Evolutionary conservation across 2,329 filamentous ascomycete species (phyloP).

Genomic region (Penicillium capsulatum): DNA sequence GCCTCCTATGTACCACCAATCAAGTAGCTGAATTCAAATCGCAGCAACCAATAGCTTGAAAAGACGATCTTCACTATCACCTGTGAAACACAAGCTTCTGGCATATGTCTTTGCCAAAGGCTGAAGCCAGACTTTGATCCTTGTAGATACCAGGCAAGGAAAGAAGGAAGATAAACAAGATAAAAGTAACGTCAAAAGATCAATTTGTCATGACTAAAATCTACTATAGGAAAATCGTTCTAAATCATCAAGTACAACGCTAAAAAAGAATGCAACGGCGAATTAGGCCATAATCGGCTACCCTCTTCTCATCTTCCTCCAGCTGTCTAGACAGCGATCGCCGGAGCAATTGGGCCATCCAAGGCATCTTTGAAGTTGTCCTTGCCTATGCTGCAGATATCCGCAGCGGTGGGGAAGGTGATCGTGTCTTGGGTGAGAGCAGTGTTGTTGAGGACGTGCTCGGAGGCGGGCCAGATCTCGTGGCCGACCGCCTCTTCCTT

Average conservation of each 20-base stretch:
- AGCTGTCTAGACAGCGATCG: constrained; percentile 9
- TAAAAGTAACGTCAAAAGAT: too few relatives aligned
- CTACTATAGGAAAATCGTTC: too few relatives aligned
- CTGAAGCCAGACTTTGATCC: too few relatives aligned
- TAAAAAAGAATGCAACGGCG: background rate
- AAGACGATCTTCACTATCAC: too few relatives aligned
- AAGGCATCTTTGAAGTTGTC: constrained; percentile 10
- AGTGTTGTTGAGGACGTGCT: constrained; percentile 18
- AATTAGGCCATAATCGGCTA: background rate
- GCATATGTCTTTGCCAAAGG: too few relatives aligned
- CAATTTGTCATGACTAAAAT: too few relatives aligned
- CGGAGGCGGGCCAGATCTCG: constrained; percentile 52
- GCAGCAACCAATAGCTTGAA: too few relatives aligned
- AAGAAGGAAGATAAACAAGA: too few relatives aligned
- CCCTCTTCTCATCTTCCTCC: background rate
- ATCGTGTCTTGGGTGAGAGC: constrained; percentile 17
- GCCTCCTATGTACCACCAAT: too few relatives aligned
- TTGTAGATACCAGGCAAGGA: too few relatives aligned
- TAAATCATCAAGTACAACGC: background rate
- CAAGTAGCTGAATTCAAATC: too few relatives aligned
- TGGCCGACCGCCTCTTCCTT: constrained; percentile 44
- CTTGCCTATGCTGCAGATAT: constrained; percentile 8
- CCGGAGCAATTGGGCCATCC: constrained; percentile 5
- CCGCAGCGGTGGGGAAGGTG: constrained; percentile 15
- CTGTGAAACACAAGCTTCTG: too few relatives aligned